phyloP scores from a whole-genome alignment of 345 rosid species.

The Psidium friedrichsthalianum region DNA sequence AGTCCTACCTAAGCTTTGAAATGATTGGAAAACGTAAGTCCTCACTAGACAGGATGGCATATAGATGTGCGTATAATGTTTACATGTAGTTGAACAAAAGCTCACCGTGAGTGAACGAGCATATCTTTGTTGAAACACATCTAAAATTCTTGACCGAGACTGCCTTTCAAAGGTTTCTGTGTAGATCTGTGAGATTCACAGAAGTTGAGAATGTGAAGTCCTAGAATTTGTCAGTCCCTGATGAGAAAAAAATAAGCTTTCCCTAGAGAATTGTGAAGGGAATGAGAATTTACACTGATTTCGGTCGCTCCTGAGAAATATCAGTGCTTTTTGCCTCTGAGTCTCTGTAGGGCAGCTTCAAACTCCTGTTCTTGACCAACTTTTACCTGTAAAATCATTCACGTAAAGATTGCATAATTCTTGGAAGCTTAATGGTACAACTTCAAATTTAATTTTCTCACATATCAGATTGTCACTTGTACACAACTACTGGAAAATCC shows the following conservation, averaged over 20 bases:
- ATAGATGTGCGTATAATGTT: not conserved
- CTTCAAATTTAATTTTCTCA: not conserved
- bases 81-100: not conserved
- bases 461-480: not conserved
- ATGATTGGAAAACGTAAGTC: not conserved
- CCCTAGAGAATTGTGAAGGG: not conserved
- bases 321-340: constrained; percentile 34
- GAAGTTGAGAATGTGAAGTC: not conserved
- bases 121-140: constrained; percentile 50
- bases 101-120: constrained; percentile 38
- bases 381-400: constrained; percentile 12
- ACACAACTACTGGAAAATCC: not conserved
- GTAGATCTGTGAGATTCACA: constrained; percentile 16
- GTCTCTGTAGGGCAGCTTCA: constrained; percentile 24
- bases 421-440: not conserved
- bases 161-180: constrained; percentile 17
- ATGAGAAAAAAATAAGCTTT: not conserved
- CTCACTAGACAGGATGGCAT: not conserved
- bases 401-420: not conserved
- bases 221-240: not conserved
- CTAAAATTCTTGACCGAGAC: constrained; percentile 15
- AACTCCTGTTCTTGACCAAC: constrained; percentile 28
- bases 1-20: constrained; percentile 33
- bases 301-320: constrained; percentile 33
- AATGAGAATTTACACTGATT: constrained; percentile 23